Evolutionary conservation across 1,284 basidiomycete genomes (phyloP), one percentile per base, ranked within the genome.

Genomic region (Trichosporon ovoides): DNA sequence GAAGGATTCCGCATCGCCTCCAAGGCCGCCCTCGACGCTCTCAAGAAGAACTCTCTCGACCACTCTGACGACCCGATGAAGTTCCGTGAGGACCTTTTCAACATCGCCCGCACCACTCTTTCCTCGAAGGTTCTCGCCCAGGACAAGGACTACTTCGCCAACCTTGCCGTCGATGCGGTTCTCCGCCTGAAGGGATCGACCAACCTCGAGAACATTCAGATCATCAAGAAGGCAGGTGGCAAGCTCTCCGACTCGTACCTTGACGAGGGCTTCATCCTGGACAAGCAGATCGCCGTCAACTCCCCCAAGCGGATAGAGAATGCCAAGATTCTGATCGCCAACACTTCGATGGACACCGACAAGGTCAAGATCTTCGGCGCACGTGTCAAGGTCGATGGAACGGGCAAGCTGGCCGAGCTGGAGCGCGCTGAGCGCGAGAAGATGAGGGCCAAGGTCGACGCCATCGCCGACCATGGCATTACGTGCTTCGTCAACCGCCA

Each of bases 311-410:
- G 89, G 57, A 82, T 98, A 69, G 90, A 95, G 73, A 95, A 97
- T 68, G 94, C 86, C 48, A 97, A 92, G 77, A 98, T 99, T 65
- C 80, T 99, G 62, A 96, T 99, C 66, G 92, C 95, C 59, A 98
- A 98, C 74, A 98, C 96, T 14, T 91, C 94, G 7, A 98, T 98
- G 96, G 95, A 98, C 80, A 98, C 96, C 33, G 96, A 98, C 80
- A 98, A 98, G 80, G 96, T 98, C 81, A 98, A 98, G 80, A 89
- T 98, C 58, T 98, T 98, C 70, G 96, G 95, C 53, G 95, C 96
- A 0, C 85, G 93, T 31, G 87, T 98, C 55, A 91, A 94, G 75
- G 95, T 98, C 13, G 93, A 98, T 69, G 84, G 91, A 34, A 97
- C 96, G 1, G 89, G 92, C 58, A 96, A 98, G 80, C 84, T 98